Evolutionary conservation across 75 land plant species (phyloP).

Genomic region (Cupressus sempervirens): DNA sequence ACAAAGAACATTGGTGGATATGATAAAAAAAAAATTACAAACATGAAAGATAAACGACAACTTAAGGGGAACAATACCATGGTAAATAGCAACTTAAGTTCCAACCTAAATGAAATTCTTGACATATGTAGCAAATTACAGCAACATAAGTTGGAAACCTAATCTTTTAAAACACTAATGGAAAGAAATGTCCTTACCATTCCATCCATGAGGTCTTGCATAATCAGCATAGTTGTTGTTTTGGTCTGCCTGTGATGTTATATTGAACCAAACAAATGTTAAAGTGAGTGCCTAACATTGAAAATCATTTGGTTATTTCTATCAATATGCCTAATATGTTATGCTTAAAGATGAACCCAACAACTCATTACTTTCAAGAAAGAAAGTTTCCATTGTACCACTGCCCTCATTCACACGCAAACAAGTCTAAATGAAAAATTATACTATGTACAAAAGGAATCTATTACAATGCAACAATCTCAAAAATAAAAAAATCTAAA

Average conservation of each 20-base stretch:
- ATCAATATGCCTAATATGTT: too few species aligned
- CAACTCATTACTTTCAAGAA: too few species aligned
- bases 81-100: neutral
- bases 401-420: too few species aligned
- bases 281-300: neutral
- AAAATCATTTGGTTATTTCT: too few species aligned
- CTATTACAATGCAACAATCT: too few species aligned
- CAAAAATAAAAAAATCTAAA: too few species aligned
- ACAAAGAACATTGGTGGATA: neutral
- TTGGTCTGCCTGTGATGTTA: slow-evolving; percentile 28
- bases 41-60: neutral
- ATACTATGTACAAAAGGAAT: too few species aligned
- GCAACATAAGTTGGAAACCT: neutral
- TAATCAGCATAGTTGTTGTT: slow-evolving; percentile 39
- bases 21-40: neutral
- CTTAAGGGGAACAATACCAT: neutral
- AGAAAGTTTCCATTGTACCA: too few species aligned
- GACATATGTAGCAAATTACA: neutral
- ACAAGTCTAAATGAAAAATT: too few species aligned
- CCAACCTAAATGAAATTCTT: neutral
- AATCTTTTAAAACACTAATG: neutral
- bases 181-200: slow-evolving; percentile 20
- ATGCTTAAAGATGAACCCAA: too few species aligned
- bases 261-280: slow-evolving; percentile 11
- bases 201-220: slow-evolving; percentile 46